These are phyloP conservation scores for Cucumis cinereus DNA, from an alignment of 306 rosid genomes.

Conservation along the genomic window DNA sequence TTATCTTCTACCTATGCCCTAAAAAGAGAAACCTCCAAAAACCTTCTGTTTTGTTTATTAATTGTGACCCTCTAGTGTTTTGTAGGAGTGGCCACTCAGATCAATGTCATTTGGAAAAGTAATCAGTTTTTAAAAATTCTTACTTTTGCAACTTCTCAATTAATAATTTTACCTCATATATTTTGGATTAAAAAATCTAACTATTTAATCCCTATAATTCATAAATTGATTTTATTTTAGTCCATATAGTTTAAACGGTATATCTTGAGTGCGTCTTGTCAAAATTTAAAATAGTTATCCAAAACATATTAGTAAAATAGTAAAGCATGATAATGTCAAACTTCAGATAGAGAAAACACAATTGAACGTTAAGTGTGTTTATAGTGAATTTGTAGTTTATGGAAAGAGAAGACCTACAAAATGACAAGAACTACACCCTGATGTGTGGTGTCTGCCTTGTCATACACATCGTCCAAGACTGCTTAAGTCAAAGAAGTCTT, in stretches of 20 bases:
- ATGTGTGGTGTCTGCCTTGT: no score
- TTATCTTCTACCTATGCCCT: conserved; percentile 4
- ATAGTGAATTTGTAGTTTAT: no score
- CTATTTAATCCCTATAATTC: not conserved
- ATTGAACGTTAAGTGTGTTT: no score
- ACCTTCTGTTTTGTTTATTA: not conserved
- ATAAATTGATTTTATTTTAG: not conserved
- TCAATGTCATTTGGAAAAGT: not conserved
- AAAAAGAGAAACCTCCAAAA: conserved; percentile 5
- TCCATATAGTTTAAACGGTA: not conserved
- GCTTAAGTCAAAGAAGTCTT: no score
- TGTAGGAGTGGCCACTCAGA: not conserved
- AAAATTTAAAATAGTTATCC: no score
- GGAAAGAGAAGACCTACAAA: no score
- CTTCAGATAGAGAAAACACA: no score
- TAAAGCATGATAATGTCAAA: no score
- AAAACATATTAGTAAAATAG: no score
- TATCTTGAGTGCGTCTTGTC: not conserved
- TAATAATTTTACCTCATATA: not conserved
- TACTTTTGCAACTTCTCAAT: not conserved
- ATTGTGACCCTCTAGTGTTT: not conserved
- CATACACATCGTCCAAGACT: no score
- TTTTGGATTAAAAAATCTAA: not conserved
- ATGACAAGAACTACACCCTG: no score
- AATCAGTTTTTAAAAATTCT: not conserved